Evolutionary conservation across 352 stramenopile species (phyloP), one percentile per base, ranked within the genome.

Genomic region (Globisporangium radiosum): DNA sequence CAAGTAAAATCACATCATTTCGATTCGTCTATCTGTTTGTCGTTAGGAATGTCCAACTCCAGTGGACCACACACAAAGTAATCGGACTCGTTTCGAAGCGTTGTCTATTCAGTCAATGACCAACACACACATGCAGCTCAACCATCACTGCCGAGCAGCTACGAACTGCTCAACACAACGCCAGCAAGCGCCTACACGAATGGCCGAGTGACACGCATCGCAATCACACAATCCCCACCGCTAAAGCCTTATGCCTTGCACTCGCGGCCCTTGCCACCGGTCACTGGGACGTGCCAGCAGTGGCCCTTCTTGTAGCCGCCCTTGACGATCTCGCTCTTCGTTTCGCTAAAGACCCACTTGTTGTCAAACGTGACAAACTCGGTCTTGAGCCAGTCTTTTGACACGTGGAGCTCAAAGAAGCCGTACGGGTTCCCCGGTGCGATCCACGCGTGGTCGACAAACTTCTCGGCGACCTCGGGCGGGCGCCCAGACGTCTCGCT

Each of bases 341-440:
- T 73, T 36, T 86, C 75, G 58, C 82, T 92, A 63, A 92, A 95
- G 13, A 76, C 76, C 84, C 86, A 95, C 39, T 65, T 64, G 53
- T 85, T 71, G 60, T 93, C 84, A 53, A 94, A 92, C 11, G 86
- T 93, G 42, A 91, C 76, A 44, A 92, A 95, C 68, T 95, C 68
- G 0, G 85, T 86, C 60, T 78, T 82, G 43, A 92, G 71, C 86
- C 86, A 95, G 44, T 95, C 84, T 63, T 92, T 71, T 4, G 84
- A 92, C 56, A 95, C 89, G 59, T 81, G 73, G 17, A 95, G 69
- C 71, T 92, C 86, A 37, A 94, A 85, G 71, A 94, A 95, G 13
- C 84, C 84, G 61, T 95, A 94, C 14, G 83, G 79, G 65, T 90
- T 93, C 47, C 79, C 81, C 15, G 74, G 51, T 1, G 81, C 85